Evolutionary conservation across 192 early-diverging fungal species (phyloP), one percentile per base, ranked within the genome.

Genomic region (Diversispora eburnea): DNA sequence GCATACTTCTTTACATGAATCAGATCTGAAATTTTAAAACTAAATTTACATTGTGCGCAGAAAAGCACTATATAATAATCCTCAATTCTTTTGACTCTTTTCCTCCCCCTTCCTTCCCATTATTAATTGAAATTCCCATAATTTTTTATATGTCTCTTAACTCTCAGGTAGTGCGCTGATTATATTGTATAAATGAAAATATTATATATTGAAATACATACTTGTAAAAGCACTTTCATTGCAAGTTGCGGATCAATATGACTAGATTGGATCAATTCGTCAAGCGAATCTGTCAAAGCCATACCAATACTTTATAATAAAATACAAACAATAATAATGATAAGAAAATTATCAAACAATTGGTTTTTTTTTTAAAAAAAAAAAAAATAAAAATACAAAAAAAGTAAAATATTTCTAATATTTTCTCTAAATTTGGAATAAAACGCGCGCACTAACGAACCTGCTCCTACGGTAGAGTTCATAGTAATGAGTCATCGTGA

Each of bases 201-300:
- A 66, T 39, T 41, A 63, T 61, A 41, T 43, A 3, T 59, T 13
- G 15, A 19, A 52, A 69, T 19, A 71, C 77, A 39, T 78, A 92
- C 89, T 82, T 97, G 94, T 46, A 80, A 78, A 19, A 99, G 83
- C 25, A 98, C 91, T 49, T 91, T 89, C 88, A 97, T 97, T 3
- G 98, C 94, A 60, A 95, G 77, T 78, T 97, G 93, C 46, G 96
- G 94, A 68, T 93, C 94, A 59, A 99, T 92, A 71, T 92, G 90
- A 3, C 89, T 90, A 13, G 90, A 88, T 67, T 90, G 86, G 75
- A 98, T 94, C 77, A 98, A 87, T 67, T 98, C 98, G 79, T 99
- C 98, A 19, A 99, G 84, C 6, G 98, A 91, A 76, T 99, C 98
- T 5, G 94, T 97, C 73, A 99, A 85, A 22, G 98, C 94, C 45